These are phyloP conservation scores for Russula earlei DNA, from an alignment of 768 basidiomycete species.

Conservation along the genomic window DNA sequence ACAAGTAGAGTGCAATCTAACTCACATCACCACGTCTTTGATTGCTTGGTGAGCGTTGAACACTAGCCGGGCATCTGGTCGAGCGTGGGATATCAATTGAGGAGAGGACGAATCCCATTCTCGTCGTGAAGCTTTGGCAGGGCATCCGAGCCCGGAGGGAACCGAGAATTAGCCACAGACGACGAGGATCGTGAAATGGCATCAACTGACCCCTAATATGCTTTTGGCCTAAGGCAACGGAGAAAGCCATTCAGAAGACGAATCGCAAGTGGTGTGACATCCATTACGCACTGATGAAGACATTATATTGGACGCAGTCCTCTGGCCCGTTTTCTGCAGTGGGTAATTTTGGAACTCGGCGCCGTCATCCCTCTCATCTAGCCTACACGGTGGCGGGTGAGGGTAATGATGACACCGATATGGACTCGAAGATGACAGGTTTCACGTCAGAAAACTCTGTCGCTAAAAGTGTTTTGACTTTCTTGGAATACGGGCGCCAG, in stretches of 20 bases:
- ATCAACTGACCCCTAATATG: constrained; percentile 41
- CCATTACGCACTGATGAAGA: constrained; percentile 52
- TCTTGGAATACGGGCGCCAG: no score
- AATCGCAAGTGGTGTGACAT: not conserved
- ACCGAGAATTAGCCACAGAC: not conserved
- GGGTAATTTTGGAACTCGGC: constrained; percentile 58
- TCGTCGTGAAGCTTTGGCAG: no score
- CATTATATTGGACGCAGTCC: constrained; percentile 72
- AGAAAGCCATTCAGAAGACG: no score
- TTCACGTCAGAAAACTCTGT: no score
- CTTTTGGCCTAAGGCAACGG: constrained; percentile 39
- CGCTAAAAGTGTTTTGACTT: no score
- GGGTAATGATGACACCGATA: not conserved
- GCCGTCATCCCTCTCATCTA: constrained; percentile 51
- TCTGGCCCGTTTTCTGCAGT: constrained; percentile 48
- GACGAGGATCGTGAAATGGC: not conserved
- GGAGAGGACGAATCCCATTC: no score
- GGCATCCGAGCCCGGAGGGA: constrained; percentile 1
- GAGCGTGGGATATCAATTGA: no score
- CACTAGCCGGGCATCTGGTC: no score
- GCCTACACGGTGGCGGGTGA: constrained; percentile 28
- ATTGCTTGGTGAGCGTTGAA: no score
- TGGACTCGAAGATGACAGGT: constrained; percentile 30
- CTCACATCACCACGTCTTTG: no score
- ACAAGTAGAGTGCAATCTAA: no score